Percentiles rank a stretch among this genome's conserved stretches.
These are phyloP conservation scores for Harringtonia aguacate DNA, from an alignment of 2,329 filamentous ascomycete species.

Conservation along the genomic window DNA sequence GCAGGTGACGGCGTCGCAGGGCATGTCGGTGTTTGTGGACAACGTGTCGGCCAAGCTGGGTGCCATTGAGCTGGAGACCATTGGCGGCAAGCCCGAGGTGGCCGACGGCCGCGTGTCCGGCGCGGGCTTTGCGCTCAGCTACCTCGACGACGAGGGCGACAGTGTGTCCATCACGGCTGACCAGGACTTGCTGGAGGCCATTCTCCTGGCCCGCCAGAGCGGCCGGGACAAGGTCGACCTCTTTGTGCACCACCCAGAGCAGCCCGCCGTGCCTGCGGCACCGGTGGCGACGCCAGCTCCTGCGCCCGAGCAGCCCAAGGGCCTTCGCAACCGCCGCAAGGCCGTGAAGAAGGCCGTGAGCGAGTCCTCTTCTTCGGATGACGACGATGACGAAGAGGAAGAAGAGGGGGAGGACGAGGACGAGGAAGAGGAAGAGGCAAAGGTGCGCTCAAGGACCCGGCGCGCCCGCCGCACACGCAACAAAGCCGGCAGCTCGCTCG, in stretches of 20 bases:
- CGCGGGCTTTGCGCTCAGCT: slow-evolving; percentile 83
- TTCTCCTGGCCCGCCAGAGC: slow-evolving; percentile 67
- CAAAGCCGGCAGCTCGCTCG: slow-evolving; percentile 13
- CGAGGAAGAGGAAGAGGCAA: slow-evolving; percentile 16
- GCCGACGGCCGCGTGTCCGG: slow-evolving; percentile 73
- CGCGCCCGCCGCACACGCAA: slow-evolving; percentile 29
- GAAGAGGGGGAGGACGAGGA: slow-evolving; percentile 29
- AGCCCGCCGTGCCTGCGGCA: slow-evolving; percentile 64
- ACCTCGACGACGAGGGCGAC: slow-evolving; percentile 93
- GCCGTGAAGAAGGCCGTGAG: too few species aligned
- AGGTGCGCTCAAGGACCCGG: slow-evolving; percentile 23
- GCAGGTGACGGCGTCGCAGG: slow-evolving; percentile 71
- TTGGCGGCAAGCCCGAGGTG: slow-evolving; percentile 70
- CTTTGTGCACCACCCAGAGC: slow-evolving; percentile 87
- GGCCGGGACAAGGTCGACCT: slow-evolving; percentile 89
- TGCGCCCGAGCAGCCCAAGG: slow-evolving; percentile 28
- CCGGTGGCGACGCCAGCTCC: slow-evolving; percentile 21
- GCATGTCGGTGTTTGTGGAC: slow-evolving; percentile 67
- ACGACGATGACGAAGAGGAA: slow-evolving; percentile 41
- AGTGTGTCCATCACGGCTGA: slow-evolving; percentile 95
- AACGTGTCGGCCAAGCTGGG: slow-evolving; percentile 80
- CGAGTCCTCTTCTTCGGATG: slow-evolving; percentile 27
- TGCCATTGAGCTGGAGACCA: slow-evolving; percentile 57
- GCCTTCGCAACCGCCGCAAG: background rate
- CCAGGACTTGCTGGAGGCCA: slow-evolving; percentile 82